Evolutionary conservation across 805 yeast species (phyloP).

Genomic region (Saccharomycopsis sp.): DNA sequence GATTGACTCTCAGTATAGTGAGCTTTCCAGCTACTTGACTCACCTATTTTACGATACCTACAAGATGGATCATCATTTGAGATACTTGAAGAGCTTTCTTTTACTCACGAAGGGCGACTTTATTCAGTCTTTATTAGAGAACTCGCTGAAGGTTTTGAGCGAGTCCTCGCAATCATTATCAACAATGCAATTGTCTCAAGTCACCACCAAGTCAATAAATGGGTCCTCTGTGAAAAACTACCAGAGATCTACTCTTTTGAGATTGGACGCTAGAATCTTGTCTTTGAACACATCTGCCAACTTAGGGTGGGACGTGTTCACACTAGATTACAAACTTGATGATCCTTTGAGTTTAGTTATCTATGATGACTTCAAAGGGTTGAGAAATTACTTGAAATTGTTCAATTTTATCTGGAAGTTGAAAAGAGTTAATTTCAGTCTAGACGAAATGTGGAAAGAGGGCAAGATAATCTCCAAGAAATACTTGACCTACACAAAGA

Average conservation of each 20-base stretch:
- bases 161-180: slow-evolving; percentile 57
- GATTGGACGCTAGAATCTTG: slow-evolving; percentile 76
- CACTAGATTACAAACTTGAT: slow-evolving; percentile 61
- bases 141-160: slow-evolving; percentile 44
- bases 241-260: slow-evolving; percentile 33
- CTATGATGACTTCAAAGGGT: slow-evolving; percentile 30
- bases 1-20: slow-evolving; percentile 16
- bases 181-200: slow-evolving; percentile 54
- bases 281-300: slow-evolving; percentile 52
- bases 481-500: slow-evolving; percentile 22
- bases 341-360: slow-evolving; percentile 25
- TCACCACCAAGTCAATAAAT: slow-evolving; percentile 55
- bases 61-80: slow-evolving; percentile 14
- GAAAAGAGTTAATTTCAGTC: slow-evolving; percentile 49
- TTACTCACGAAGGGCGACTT: slow-evolving; percentile 77
- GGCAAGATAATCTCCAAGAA: slow-evolving; percentile 13
- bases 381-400: slow-evolving; percentile 60
- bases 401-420: slow-evolving; percentile 88
- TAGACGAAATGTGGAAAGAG: slow-evolving; percentile 41
- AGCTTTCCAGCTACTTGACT: slow-evolving; percentile 15
- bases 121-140: slow-evolving; percentile 51
- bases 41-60: slow-evolving; percentile 12
- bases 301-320: slow-evolving; percentile 85
- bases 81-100: slow-evolving; percentile 32
- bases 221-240: slow-evolving; percentile 41